A percentile compares a stretch with the other conserved stretches of the same genome.
Evolutionary conservation across 495 filamentous ascomycete genomes (phyloP).

Genomic region (Rhypophila decipiens): DNA sequence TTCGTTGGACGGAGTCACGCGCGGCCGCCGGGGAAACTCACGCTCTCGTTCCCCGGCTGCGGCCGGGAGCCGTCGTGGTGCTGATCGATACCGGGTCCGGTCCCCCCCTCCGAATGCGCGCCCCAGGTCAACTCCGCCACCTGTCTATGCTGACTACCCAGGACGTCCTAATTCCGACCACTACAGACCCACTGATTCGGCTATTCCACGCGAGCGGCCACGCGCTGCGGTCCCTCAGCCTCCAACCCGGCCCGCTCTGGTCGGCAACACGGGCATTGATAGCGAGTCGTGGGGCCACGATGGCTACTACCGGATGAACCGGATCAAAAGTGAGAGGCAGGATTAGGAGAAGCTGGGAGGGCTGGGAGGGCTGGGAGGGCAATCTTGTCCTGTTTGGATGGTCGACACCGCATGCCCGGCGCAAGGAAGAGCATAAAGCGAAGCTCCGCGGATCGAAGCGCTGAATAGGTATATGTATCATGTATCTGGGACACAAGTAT

Average conservation of each 20-base stretch:
- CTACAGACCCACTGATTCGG: slow-evolving; percentile 1
- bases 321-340: no score
- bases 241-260: no score
- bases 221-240: no score
- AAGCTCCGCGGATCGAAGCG: no score
- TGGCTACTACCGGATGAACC: neutral
- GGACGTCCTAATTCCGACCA: slow-evolving; percentile 3
- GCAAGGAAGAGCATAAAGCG: no score
- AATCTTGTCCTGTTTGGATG: no score
- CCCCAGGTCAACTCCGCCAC: slow-evolving; percentile 2
- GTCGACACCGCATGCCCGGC: no score
- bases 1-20: neutral
- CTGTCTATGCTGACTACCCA: neutral
- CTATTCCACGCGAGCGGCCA: no score
- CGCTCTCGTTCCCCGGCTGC: neutral
- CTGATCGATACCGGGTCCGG: slow-evolving; percentile 7
- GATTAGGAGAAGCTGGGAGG: no score
- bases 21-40: neutral
- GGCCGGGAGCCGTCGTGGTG: neutral
- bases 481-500: no score
- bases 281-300: neutral
- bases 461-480: no score
- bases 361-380: no score
- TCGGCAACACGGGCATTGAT: neutral
- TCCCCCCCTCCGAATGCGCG: slow-evolving; percentile 9